A percentile compares a stretch with the other conserved stretches of the same genome.
These are phyloP conservation scores for Orbilia ellipsospora DNA, from an alignment of 2,329 filamentous ascomycete genomes.

Conservation along the genomic window DNA sequence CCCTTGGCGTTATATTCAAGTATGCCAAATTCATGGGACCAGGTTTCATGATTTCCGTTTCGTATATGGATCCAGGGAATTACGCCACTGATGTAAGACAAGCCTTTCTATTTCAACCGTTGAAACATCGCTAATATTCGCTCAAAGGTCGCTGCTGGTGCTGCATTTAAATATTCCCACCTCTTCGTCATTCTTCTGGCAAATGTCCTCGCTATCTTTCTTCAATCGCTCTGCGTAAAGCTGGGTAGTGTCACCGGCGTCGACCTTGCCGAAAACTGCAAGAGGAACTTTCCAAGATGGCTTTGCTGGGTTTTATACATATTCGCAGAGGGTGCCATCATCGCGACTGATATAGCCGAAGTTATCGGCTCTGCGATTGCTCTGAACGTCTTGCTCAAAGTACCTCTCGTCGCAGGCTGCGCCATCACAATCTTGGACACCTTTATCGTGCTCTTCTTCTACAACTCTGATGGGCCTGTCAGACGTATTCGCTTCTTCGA, in stretches of 20 bases:
- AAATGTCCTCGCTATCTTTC: slow-evolving; percentile 77
- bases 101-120: neutral
- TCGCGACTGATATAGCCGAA: slow-evolving; percentile 71
- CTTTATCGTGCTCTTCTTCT: slow-evolving; percentile 75
- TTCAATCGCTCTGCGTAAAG: slow-evolving; percentile 75
- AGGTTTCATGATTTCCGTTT: slow-evolving; percentile 73
- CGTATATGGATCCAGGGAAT: slow-evolving; percentile 74
- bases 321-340: slow-evolving; percentile 69
- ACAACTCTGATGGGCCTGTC: slow-evolving; percentile 71
- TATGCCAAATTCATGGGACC: slow-evolving; percentile 73
- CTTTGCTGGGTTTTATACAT: slow-evolving; percentile 68
- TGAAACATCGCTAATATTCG: slow-evolving; percentile 9
- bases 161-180: slow-evolving; percentile 73
- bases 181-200: slow-evolving; percentile 76
- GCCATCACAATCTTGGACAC: slow-evolving; percentile 76
- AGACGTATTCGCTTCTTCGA: slow-evolving; percentile 73
- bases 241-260: slow-evolving; percentile 69
- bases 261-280: slow-evolving; percentile 69
- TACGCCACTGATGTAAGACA: slow-evolving; percentile 71
- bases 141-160: slow-evolving; percentile 70
- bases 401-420: slow-evolving; percentile 75
- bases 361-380: slow-evolving; percentile 78
- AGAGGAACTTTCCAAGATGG: slow-evolving; percentile 68
- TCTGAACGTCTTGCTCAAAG: slow-evolving; percentile 72
- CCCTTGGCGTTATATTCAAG: slow-evolving; percentile 62